Evolutionary conservation across 2,329 filamentous ascomycete genomes (phyloP).

Genomic region (Fusarium euwallaceae): DNA sequence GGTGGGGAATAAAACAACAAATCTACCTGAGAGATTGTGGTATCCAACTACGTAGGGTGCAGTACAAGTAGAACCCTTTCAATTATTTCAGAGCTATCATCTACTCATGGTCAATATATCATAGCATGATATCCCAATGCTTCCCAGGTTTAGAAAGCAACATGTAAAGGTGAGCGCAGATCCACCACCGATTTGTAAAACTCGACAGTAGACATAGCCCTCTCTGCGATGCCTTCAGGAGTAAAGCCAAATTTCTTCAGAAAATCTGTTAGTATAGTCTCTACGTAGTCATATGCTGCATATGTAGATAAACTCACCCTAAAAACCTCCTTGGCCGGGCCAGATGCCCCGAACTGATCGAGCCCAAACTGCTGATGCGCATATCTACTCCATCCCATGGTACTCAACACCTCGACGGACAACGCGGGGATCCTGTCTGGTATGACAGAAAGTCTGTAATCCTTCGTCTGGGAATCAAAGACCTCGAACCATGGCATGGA

Average conservation of each 20-base stretch:
- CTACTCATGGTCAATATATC: no score
- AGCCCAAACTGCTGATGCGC: slow-evolving; percentile 99
- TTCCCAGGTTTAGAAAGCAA: no score
- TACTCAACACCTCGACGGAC: slow-evolving; percentile 96
- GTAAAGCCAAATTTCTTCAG: slow-evolving; percentile 98
- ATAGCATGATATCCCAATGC: no score
- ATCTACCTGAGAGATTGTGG: no score
- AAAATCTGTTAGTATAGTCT: no score
- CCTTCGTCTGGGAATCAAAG: slow-evolving; percentile 93
- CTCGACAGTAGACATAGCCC: slow-evolving; percentile 89
- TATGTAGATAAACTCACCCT: slow-evolving; percentile 68
- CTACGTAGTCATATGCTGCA: no score
- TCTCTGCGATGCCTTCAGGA: slow-evolving; percentile 95
- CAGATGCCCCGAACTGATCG: slow-evolving; percentile 98
- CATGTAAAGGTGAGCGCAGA: no score
- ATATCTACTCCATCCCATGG: slow-evolving; percentile 98
- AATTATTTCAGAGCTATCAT: no score
- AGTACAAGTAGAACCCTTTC: no score
- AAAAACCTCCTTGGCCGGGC: slow-evolving; percentile 98
- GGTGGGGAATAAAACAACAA: no score
- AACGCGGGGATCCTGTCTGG: slow-evolving; percentile 94
- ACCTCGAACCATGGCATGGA: slow-evolving; percentile 98
- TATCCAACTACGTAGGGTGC: no score
- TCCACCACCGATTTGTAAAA: slow-evolving; percentile 80
- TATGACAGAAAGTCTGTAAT: slow-evolving; percentile 92